Conservation (phyloP, 2,329 filamentous ascomycete genomes). For the Curvularia lunata region DNA sequence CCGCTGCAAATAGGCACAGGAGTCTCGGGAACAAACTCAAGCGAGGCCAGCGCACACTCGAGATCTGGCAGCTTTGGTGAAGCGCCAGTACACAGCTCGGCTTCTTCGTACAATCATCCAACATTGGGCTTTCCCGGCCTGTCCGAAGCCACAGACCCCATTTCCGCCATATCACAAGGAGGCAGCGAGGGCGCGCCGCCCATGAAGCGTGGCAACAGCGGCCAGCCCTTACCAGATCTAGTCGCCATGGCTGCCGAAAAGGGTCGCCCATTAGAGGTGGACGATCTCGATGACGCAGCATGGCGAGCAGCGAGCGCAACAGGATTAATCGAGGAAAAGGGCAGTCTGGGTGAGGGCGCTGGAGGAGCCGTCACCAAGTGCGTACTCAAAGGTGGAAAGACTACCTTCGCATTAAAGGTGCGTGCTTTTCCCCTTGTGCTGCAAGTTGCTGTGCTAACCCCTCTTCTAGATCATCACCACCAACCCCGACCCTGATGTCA, state of each 20-base stretch:
- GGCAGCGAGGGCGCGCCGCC: conserved; percentile 68
- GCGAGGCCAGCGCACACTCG: conserved; percentile 81
- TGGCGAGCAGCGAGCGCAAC: conserved; percentile 94
- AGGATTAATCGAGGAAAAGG: conserved; percentile 84
- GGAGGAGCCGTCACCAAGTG: conserved; percentile 94
- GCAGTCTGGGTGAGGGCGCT: conserved; percentile 90
- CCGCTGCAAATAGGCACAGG: conserved; percentile 61
- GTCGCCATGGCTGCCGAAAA: conserved; percentile 83
- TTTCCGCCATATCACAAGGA: conserved; percentile 84
- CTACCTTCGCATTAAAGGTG: conserved; percentile 95
- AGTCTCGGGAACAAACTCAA: conserved; percentile 73
- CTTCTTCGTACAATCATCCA: conserved; percentile 81
- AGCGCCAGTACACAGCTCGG: conserved; percentile 78
- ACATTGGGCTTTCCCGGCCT: conserved; percentile 80
- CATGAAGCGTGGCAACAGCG: conserved; percentile 84
- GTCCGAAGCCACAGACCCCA: conserved; percentile 75
- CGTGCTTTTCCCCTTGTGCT: neutral
- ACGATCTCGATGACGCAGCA: conserved; percentile 91
- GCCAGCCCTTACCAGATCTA: conserved; percentile 76
- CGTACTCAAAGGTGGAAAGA: conserved; percentile 88
- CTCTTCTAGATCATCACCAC: conserved; percentile 82
- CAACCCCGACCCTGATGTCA: conserved; percentile 95
- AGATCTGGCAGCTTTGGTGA: conserved; percentile 86
- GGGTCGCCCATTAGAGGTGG: conserved; percentile 84
- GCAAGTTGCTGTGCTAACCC: conserved; percentile 16